These are phyloP conservation scores for Megacollybia platyphylla DNA, from an alignment of 1,284 basidiomycete species.

Conservation along the genomic window DNA sequence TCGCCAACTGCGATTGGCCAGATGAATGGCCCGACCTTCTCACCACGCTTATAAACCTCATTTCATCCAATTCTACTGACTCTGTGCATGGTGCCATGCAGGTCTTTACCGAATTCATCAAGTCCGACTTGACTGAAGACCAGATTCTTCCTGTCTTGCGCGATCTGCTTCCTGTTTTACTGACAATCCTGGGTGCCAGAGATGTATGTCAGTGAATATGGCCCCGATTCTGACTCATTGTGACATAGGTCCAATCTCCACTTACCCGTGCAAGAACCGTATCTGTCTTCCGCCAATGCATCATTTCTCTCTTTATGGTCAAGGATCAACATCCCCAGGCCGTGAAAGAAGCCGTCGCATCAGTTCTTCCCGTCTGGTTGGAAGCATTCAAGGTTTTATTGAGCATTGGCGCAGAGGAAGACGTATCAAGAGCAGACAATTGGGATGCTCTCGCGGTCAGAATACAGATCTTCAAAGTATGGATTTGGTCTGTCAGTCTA, in stretches of 20 bases:
- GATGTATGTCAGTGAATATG: constrained; percentile 33
- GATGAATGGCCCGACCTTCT: constrained; percentile 86
- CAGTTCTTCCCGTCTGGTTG: constrained; percentile 82
- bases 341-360: constrained; percentile 71
- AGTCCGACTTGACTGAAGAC: constrained; percentile 83
- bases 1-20: constrained; percentile 88
- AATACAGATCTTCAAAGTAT: constrained; percentile 71
- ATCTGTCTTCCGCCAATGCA: constrained; percentile 83
- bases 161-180: constrained; percentile 73
- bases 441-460: constrained; percentile 75
- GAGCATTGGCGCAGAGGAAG: constrained; percentile 46
- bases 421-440: constrained; percentile 40
- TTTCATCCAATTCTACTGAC: constrained; percentile 59
- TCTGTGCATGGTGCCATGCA: constrained; percentile 92
- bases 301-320: constrained; percentile 87
- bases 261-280: constrained; percentile 78
- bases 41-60: constrained; percentile 53
- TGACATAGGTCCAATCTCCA: constrained; percentile 51
- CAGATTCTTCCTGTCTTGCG: constrained; percentile 82
- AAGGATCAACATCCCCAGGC: constrained; percentile 84
- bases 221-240: constrained; percentile 2
- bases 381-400: constrained; percentile 75
- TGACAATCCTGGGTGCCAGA: constrained; percentile 68
- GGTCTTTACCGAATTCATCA: constrained; percentile 86
- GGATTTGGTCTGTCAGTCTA: constrained; percentile 8